A percentile compares a stretch with the other conserved stretches of the same genome.
Conservation (phyloP, 352 stramenopile species). For the Globisporangium paroecandrum region DNA sequence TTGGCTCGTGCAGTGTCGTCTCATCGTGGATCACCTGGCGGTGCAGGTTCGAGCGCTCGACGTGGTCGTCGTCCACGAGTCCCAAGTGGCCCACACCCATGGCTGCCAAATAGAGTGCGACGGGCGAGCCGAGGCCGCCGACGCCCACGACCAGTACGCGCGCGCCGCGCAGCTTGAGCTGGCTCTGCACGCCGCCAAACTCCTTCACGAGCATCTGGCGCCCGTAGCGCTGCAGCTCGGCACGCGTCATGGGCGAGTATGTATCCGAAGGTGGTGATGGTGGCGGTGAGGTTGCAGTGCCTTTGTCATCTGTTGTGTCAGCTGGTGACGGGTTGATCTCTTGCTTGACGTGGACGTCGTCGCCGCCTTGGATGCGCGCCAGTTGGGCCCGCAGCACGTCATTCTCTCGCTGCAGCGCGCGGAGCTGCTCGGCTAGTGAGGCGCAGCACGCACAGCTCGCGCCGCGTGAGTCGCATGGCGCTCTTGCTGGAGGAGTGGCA, state of each 20-base stretch:
- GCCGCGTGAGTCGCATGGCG: background rate
- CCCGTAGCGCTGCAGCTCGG: constrained; percentile 87
- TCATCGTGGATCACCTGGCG: constrained; percentile 94
- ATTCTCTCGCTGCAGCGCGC: constrained; percentile 16
- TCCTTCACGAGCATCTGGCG: constrained; percentile 93
- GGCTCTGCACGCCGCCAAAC: constrained; percentile 82
- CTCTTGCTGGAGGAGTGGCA: background rate
- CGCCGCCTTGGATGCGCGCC: background rate
- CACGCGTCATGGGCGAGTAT: constrained; percentile 43
- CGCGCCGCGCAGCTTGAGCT: constrained; percentile 75
- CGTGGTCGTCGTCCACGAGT: constrained; percentile 93
- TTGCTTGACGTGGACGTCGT: background rate
- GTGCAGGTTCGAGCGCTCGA: constrained; percentile 97
- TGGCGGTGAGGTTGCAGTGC: background rate
- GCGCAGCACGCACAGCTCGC: constrained; percentile 23
- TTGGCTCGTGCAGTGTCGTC: constrained; percentile 73
- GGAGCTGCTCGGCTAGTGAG: constrained; percentile 31
- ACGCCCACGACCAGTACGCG: constrained; percentile 91
- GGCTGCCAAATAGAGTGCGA: constrained; percentile 93
- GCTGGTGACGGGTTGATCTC: background rate
- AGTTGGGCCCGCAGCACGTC: constrained; percentile 16
- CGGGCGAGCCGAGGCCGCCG: constrained; percentile 94
- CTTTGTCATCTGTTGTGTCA: background rate
- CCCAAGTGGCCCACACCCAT: constrained; percentile 92
- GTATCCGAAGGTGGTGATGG: background rate